Evolutionary conservation across 1,284 basidiomycete species (phyloP).

Genomic region (Cutaneotrichosporon sp.): DNA sequence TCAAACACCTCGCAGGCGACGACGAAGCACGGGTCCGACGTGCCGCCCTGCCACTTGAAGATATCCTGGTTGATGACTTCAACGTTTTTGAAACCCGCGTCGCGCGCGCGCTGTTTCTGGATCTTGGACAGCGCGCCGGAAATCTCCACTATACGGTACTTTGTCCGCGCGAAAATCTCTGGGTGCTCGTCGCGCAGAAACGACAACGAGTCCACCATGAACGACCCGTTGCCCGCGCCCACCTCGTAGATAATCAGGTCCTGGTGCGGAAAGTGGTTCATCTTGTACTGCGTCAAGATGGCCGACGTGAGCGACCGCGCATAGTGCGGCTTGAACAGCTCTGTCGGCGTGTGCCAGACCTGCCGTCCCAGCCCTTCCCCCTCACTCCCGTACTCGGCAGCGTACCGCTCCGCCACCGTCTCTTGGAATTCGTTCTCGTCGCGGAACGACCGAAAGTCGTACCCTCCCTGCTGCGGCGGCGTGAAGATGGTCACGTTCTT

Average conservation of each 20-base stretch:
- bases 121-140: constrained; percentile 67
- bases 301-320: constrained; percentile 84
- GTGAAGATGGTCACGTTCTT: constrained; percentile 83
- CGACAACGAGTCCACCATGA: constrained; percentile 81
- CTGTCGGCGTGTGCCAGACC: constrained; percentile 98
- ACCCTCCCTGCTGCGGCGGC: constrained; percentile 53
- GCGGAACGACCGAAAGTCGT: constrained; percentile 66
- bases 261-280: constrained; percentile 91
- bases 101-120: constrained; percentile 60
- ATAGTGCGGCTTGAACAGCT: constrained; percentile 97
- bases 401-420: constrained; percentile 69
- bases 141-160: constrained; percentile 87
- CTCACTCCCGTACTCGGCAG: constrained; percentile 42
- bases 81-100: constrained; percentile 57
- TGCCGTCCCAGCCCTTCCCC: constrained; percentile 71
- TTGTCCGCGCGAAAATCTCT: constrained; percentile 82
- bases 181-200: constrained; percentile 74
- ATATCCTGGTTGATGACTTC: constrained; percentile 75
- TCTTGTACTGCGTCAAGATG: constrained; percentile 82
- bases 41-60: constrained; percentile 70
- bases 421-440: constrained; percentile 75
- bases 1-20: constrained; percentile 94
- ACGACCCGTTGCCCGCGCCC: constrained; percentile 93
- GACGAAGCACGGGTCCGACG: constrained; percentile 82
- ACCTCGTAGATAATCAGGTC: constrained; percentile 95